phyloP scores from a whole-genome alignment of 2,329 filamentous ascomycete genomes.

The Nemania serpens region DNA sequence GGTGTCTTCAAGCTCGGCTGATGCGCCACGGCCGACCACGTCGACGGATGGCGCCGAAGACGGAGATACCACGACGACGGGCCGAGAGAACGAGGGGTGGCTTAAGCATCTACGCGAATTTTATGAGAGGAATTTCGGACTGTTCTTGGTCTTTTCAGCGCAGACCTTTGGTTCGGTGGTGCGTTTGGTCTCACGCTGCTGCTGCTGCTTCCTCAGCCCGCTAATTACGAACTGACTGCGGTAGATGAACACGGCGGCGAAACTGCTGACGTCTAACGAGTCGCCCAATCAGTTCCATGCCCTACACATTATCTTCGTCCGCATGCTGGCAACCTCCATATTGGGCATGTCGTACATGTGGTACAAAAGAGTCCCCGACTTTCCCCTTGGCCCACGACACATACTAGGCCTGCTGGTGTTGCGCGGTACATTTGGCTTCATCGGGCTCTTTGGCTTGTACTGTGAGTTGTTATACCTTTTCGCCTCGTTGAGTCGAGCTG shows the following conservation, averaged over 20 bases:
- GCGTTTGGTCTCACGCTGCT: background rate
- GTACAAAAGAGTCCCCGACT: slow-evolving; percentile 56
- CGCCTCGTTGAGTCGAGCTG: background rate
- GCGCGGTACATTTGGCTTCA: slow-evolving; percentile 66
- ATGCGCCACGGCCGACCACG: background rate
- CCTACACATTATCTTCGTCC: slow-evolving; percentile 50
- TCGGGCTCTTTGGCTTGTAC: slow-evolving; percentile 67
- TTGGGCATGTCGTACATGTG: slow-evolving; percentile 49
- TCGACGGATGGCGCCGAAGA: background rate
- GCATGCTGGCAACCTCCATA: slow-evolving; percentile 46
- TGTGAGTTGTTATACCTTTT: slow-evolving; percentile 36
- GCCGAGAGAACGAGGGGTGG: slow-evolving; percentile 1
- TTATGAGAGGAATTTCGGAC: slow-evolving; percentile 48
- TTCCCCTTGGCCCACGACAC: slow-evolving; percentile 67
- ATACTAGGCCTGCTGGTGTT: slow-evolving; percentile 66
- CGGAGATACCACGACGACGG: background rate
- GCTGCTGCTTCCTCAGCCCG: slow-evolving; percentile 3
- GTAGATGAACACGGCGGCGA: slow-evolving; percentile 49
- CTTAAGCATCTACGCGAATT: slow-evolving; percentile 46
- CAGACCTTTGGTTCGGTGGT: slow-evolving; percentile 50
- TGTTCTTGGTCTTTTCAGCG: slow-evolving; percentile 47
- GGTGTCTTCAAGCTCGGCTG: slow-evolving; percentile 6
- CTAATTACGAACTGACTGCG: slow-evolving; percentile 13
- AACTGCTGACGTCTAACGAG: slow-evolving; percentile 41
- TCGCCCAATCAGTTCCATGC: slow-evolving; percentile 45